These are phyloP conservation scores for Cupressus sempervirens DNA, from an alignment of 75 land plant genomes.

Conservation along the genomic window DNA sequence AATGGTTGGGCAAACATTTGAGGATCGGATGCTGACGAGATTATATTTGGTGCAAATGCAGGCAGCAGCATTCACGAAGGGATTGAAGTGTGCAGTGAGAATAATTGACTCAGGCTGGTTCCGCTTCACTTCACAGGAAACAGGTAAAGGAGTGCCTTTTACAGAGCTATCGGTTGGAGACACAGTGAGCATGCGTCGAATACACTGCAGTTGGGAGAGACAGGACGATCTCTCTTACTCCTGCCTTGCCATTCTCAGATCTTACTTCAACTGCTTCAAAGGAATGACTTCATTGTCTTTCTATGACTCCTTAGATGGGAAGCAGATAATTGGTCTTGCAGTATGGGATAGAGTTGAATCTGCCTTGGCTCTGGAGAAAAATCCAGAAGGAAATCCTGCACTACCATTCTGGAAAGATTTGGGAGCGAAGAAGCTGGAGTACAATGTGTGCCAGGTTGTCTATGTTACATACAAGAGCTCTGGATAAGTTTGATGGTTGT, in stretches of 20 bases:
- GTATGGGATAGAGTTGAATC: conserved; percentile 9
- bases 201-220: background rate
- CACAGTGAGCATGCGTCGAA: background rate
- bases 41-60: background rate
- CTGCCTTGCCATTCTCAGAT: conserved; percentile 11
- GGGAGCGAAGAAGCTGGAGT: background rate
- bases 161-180: background rate
- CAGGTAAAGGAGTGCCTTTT: background rate
- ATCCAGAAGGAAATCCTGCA: background rate
- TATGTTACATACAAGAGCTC: background rate
- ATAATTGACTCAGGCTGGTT: background rate
- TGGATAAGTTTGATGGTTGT: no score
- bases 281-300: background rate
- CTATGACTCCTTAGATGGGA: conserved; percentile 4
- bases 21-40: no score
- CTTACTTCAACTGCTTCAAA: background rate
- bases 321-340: conserved; percentile 7
- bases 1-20: no score
- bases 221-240: conserved; percentile 9
- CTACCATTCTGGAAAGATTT: background rate
- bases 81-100: background rate
- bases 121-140: background rate
- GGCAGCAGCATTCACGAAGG: background rate
- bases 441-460: background rate
- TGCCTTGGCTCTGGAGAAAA: background rate